Evolutionary conservation across 2,329 filamentous ascomycete genomes (phyloP).

Genomic region (Gliomastix tumulicola): DNA sequence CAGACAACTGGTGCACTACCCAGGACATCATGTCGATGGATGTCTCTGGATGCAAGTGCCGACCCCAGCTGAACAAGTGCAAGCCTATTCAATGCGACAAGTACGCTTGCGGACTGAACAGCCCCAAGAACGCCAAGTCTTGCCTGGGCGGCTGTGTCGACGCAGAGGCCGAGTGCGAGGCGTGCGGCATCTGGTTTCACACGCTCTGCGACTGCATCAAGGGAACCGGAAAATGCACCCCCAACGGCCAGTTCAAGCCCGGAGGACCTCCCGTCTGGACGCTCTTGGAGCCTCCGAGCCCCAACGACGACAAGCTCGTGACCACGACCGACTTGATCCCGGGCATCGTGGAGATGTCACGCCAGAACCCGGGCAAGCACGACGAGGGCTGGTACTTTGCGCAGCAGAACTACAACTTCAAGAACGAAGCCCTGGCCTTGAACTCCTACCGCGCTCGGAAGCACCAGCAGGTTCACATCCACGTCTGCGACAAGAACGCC

Average conservation of each 20-base stretch:
- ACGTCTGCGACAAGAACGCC: conserved; percentile 6
- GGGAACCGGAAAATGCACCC: conserved; percentile 1
- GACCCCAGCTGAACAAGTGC: too few relatives aligned
- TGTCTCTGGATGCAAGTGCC: too few relatives aligned
- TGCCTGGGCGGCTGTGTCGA: conserved; percentile 20
- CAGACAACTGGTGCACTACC: too few relatives aligned
- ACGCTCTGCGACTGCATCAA: conserved; percentile 7
- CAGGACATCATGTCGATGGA: too few relatives aligned
- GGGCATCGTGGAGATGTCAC: neutral
- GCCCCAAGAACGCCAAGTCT: too few relatives aligned
- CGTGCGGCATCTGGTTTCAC: conserved; percentile 6
- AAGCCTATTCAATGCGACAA: too few relatives aligned
- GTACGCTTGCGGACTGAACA: too few relatives aligned
- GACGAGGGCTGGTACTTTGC: neutral
- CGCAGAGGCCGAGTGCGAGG: conserved; percentile 2
- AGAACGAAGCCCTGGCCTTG: conserved; percentile 5
- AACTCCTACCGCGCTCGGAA: conserved; percentile 8
- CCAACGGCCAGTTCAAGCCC: neutral
- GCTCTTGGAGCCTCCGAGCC: neutral
- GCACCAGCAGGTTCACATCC: conserved; percentile 9
- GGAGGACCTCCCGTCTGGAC: neutral
- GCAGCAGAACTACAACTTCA: conserved; percentile 1
- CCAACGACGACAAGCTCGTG: neutral
- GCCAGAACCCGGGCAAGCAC: neutral
- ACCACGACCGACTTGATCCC: neutral